Evolutionary conservation across 768 basidiomycete genomes (phyloP).

Genomic region (Boletus eberwhitei): DNA sequence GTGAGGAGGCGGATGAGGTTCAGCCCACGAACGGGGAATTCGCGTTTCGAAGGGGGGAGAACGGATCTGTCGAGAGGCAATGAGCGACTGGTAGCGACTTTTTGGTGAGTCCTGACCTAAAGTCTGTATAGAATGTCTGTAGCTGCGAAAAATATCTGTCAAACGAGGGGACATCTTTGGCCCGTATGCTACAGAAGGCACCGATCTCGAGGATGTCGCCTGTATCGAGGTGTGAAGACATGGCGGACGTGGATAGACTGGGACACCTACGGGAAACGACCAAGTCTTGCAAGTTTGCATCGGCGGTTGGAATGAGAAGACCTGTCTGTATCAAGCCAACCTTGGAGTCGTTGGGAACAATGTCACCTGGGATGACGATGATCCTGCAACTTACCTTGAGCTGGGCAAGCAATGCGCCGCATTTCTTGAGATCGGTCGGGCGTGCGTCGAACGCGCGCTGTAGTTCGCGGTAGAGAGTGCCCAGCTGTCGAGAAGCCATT

Average conservation of each 20-base stretch:
- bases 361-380: background rate
- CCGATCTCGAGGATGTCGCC: constrained; percentile 96
- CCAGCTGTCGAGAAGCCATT: constrained; percentile 56
- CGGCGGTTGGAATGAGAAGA: constrained; percentile 67
- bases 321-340: constrained; percentile 75
- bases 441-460: constrained; percentile 61
- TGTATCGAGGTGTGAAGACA: constrained; percentile 29
- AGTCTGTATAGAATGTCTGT: constrained; percentile 86
- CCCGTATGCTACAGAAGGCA: constrained; percentile 88
- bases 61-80: constrained; percentile 45
- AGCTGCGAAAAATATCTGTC: constrained; percentile 94
- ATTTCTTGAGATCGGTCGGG: constrained; percentile 66
- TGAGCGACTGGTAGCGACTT: constrained; percentile 2
- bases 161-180: constrained; percentile 86
- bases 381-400: constrained; percentile 57
- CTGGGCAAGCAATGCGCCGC: constrained; percentile 58
- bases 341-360: constrained; percentile 35
- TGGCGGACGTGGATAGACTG: background rate
- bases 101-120: constrained; percentile 44
- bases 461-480: constrained; percentile 61
- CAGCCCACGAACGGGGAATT: constrained; percentile 86
- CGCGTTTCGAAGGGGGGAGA: constrained; percentile 81
- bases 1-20: constrained; percentile 94
- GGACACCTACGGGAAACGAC: constrained; percentile 62
- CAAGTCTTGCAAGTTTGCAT: constrained; percentile 64